Conservation (phyloP, 2,329 filamentous ascomycete genomes). For the Balansia obtecta region DNA sequence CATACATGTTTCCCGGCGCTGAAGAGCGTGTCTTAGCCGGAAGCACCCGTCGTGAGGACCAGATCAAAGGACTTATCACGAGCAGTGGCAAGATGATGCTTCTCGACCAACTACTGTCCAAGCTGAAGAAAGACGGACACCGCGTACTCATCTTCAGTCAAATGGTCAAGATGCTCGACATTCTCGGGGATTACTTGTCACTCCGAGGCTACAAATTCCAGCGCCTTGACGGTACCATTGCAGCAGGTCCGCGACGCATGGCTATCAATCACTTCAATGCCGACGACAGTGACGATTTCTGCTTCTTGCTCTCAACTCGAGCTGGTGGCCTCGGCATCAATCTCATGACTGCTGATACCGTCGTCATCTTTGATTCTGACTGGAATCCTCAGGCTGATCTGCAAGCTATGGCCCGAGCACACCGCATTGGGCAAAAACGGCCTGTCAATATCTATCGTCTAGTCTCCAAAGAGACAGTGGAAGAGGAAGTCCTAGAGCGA, state of each 20-base stretch:
- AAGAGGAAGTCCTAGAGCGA: constrained; percentile 92
- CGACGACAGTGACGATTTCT: constrained; percentile 91
- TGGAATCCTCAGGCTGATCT: constrained; percentile 98
- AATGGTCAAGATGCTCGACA: constrained; percentile 98
- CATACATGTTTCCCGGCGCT: constrained; percentile 92
- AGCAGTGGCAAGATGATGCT: constrained; percentile 99
- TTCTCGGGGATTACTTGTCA: constrained; percentile 86
- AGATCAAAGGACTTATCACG: constrained; percentile 83
- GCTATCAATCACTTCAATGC: constrained; percentile 98
- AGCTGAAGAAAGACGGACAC: constrained; percentile 86
- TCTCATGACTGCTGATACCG: constrained; percentile 95
- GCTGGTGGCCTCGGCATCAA: constrained; percentile 98
- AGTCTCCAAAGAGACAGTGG: constrained; percentile 95
- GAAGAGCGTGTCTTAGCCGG: constrained; percentile 80
- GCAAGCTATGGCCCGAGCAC: constrained; percentile 95
- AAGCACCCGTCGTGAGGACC: constrained; percentile 72
- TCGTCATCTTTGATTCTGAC: constrained; percentile 94
- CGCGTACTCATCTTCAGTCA: constrained; percentile 97
- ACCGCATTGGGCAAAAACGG: constrained; percentile 92
- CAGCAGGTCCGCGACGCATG: constrained; percentile 73
- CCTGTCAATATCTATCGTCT: constrained; percentile 94
- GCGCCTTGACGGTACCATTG: constrained; percentile 87
- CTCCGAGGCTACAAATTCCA: constrained; percentile 93
- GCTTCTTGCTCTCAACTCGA: constrained; percentile 86
- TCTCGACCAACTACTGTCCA: constrained; percentile 85